Base-by-base conservation (phyloP, 768 basidiomycete species). In the Mrakia gelida region DNA sequence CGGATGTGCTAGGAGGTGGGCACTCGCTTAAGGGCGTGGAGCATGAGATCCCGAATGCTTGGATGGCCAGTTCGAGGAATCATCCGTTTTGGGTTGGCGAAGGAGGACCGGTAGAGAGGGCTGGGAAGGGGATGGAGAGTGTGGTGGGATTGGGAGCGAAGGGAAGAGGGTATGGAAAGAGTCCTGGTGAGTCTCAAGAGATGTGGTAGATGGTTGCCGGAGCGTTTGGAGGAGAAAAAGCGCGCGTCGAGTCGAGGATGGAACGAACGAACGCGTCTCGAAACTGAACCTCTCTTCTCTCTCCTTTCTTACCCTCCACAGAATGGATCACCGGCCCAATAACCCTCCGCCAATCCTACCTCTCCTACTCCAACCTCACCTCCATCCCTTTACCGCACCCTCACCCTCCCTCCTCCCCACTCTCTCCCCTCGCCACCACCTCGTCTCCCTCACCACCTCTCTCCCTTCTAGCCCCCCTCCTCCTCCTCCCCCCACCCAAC, bases 11-110 rank as follows among this genome's bases (percentile, higher is more conserved):
- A 11, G 80, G 80, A 23, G 73, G 71, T 13, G 78, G 79, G 77
- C 63, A 71, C 13, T 38, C 68, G 45, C 7, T 62, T 0, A 70
- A 63, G 9, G 45, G 62, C 21, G 38, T 41, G 38, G 21, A 73
- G n/a, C 80, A 81, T 49, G 71, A 70, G 43, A 79, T 81, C 59
- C 80, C 80, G 34, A 81, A 81, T 75, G 80, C 80, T 30, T 81
- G 75, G 61, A 80, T 81, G 76, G 80, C 80, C 23, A 78, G 77
- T 10, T 68, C 52, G 16, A 74, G 65, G 23, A 67, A 56, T 9
- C 80, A 81, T 52, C 80, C 80, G n/a, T 72, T 81, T 34, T 81
- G 80, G 80, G 32, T 81, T 0, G 28, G 38, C 7, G 41, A 70
- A 26, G 67, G 67, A 26, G 67, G 76, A 28, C 79, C 80, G 9